Evolutionary conservation across 441 rosid species (phyloP).

Genomic region (Pelargonium myrrhifolium): DNA sequence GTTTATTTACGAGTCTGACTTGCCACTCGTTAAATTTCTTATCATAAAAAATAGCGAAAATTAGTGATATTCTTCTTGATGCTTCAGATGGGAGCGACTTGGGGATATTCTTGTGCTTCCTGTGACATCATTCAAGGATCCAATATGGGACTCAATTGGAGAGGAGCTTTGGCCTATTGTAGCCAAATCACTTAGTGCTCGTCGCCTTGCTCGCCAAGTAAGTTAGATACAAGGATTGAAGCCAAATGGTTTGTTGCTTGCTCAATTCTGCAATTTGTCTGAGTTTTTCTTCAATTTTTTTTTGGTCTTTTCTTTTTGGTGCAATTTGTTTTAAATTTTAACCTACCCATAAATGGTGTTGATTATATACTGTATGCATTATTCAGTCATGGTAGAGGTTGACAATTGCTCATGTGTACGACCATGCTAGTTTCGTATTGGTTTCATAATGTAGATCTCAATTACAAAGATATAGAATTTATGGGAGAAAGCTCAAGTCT

Average conservation of each 20-base stretch:
- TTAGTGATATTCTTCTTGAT: neutral
- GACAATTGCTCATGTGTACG: too few relatives aligned
- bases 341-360: slow-evolving; percentile 3
- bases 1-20: neutral
- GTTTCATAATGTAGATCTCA: too few relatives aligned
- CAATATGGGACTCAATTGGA: slow-evolving; percentile 58
- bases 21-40: neutral
- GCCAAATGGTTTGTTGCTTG: slow-evolving; percentile 5
- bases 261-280: slow-evolving; percentile 6
- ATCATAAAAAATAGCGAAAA: neutral
- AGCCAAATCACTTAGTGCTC: slow-evolving; percentile 55
- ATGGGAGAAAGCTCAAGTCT: too few relatives aligned
- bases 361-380: neutral
- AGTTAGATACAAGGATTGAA: slow-evolving; percentile 17
- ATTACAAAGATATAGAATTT: too few relatives aligned
- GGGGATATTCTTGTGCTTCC: slow-evolving; percentile 91
- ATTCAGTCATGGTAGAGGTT: neutral
- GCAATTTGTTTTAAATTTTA: neutral
- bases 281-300: neutral
- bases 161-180: slow-evolving; percentile 68
- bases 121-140: slow-evolving; percentile 68
- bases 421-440: too few relatives aligned
- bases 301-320: neutral
- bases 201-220: slow-evolving; percentile 81
- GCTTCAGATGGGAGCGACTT: slow-evolving; percentile 77